phyloP scores from a whole-genome alignment of 2,329 filamentous ascomycete genomes.

The Ophiostoma montium region DNA sequence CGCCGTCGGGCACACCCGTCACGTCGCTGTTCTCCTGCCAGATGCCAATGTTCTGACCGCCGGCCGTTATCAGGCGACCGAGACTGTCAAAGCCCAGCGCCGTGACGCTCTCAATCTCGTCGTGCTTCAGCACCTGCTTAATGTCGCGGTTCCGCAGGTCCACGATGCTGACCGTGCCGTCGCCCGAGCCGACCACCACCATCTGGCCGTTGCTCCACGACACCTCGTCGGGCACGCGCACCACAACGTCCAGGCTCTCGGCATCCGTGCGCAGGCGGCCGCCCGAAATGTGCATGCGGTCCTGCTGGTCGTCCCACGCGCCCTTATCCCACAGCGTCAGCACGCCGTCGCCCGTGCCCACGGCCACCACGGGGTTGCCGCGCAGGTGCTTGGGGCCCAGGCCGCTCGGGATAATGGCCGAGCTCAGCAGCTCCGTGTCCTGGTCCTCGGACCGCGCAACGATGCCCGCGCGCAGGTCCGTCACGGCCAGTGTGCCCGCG shows the following conservation, averaged over 20 bases:
- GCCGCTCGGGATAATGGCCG: slow-evolving; percentile 56
- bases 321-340: slow-evolving; percentile 90
- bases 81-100: slow-evolving; percentile 72
- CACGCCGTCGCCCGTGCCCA: slow-evolving; percentile 63
- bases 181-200: slow-evolving; percentile 67
- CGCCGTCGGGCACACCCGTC: slow-evolving; percentile 34
- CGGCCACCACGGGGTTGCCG: slow-evolving; percentile 62
- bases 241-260: slow-evolving; percentile 70
- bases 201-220: slow-evolving; percentile 51
- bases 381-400: slow-evolving; percentile 51
- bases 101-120: slow-evolving; percentile 76
- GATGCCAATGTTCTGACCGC: slow-evolving; percentile 73
- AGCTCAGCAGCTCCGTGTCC: slow-evolving; percentile 81
- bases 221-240: slow-evolving; percentile 55
- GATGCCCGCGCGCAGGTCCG: slow-evolving; percentile 75
- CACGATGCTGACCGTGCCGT: slow-evolving; percentile 66
- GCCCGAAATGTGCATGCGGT: slow-evolving; percentile 64
- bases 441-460: slow-evolving; percentile 86
- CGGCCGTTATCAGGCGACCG: slow-evolving; percentile 78
- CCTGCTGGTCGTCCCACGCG: slow-evolving; percentile 89
- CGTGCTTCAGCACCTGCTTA: slow-evolving; percentile 54
- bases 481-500: slow-evolving; percentile 78
- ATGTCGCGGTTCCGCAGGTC: slow-evolving; percentile 62
- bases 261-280: slow-evolving; percentile 36
- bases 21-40: slow-evolving; percentile 60